These are phyloP conservation scores for Pleurotus eryngii DNA, from an alignment of 768 basidiomycete species.

Conservation along the genomic window DNA sequence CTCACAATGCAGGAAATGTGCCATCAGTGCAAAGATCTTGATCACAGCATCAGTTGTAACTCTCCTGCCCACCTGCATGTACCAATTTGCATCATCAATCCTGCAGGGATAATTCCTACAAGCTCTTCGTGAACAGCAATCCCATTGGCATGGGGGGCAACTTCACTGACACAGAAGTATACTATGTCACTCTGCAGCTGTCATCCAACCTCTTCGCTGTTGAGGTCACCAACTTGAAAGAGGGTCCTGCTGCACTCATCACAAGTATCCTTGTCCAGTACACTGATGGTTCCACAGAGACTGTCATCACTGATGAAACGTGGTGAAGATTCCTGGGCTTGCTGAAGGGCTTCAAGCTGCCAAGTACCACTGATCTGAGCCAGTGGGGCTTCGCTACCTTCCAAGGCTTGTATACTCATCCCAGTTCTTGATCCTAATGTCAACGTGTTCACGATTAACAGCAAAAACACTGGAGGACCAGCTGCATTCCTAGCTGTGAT, in stretches of 20 bases:
- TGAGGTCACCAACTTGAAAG: conserved; percentile 23
- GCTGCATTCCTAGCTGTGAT: too few species aligned
- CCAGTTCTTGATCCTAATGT: too few species aligned
- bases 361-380: background rate
- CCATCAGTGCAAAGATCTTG: conserved; percentile 18
- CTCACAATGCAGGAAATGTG: too few species aligned
- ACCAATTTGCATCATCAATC: background rate
- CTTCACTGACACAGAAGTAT: conserved; percentile 17
- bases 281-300: conserved; percentile 17
- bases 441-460: too few species aligned
- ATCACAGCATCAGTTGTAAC: conserved; percentile 18
- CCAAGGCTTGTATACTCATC: background rate
- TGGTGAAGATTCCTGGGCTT: conserved; percentile 17
- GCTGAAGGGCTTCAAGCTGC: background rate
- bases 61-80: background rate
- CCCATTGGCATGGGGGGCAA: conserved; percentile 19
- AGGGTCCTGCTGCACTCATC: conserved; percentile 24
- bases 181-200: conserved; percentile 14
- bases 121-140: conserved; percentile 25
- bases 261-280: conserved; percentile 18
- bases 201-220: conserved; percentile 24
- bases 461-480: too few species aligned
- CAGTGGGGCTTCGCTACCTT: background rate
- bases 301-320: conserved; percentile 17
- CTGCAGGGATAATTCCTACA: conserved; percentile 22